phyloP scores from a whole-genome alignment of 1,139 yeast species.

The Hyphopichia khmerensis region DNA sequence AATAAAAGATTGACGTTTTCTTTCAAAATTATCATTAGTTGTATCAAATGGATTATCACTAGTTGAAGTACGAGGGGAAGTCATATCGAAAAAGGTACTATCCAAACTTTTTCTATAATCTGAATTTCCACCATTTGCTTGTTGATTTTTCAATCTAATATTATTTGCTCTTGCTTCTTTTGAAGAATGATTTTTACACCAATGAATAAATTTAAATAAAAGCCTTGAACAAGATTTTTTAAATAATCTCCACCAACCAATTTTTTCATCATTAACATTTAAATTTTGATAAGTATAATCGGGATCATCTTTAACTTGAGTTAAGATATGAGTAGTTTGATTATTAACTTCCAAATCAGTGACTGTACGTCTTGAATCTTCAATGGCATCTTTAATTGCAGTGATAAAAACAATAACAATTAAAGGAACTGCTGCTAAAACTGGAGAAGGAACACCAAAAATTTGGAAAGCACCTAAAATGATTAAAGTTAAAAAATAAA shows the following conservation, averaged over 20 bases:
- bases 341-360: slow-evolving; percentile 57
- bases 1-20: slow-evolving; percentile 5
- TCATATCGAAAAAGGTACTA: slow-evolving; percentile 16
- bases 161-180: slow-evolving; percentile 40
- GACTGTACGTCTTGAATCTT: slow-evolving; percentile 53
- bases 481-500: slow-evolving; percentile 51
- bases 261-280: slow-evolving; percentile 47
- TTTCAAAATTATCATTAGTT: slow-evolving; percentile 7
- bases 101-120: slow-evolving; percentile 33
- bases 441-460: slow-evolving; percentile 60
- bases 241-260: slow-evolving; percentile 60
- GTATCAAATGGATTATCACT: slow-evolving; percentile 17
- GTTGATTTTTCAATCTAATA: slow-evolving; percentile 16
- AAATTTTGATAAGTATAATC: slow-evolving; percentile 31
- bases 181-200: slow-evolving; percentile 31
- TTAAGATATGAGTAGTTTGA: slow-evolving; percentile 46
- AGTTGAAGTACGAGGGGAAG: slow-evolving; percentile 1
- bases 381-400: slow-evolving; percentile 57
- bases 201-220: slow-evolving; percentile 27
- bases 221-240: slow-evolving; percentile 48
- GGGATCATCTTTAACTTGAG: slow-evolving; percentile 15
- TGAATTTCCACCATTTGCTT: slow-evolving; percentile 7
- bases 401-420: slow-evolving; percentile 57
- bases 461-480: slow-evolving; percentile 54
- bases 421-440: slow-evolving; percentile 56